Evolutionary conservation across 208 protist genomes (phyloP), one percentile per base, ranked within the genome.

Genomic region (Leishmania major): DNA sequence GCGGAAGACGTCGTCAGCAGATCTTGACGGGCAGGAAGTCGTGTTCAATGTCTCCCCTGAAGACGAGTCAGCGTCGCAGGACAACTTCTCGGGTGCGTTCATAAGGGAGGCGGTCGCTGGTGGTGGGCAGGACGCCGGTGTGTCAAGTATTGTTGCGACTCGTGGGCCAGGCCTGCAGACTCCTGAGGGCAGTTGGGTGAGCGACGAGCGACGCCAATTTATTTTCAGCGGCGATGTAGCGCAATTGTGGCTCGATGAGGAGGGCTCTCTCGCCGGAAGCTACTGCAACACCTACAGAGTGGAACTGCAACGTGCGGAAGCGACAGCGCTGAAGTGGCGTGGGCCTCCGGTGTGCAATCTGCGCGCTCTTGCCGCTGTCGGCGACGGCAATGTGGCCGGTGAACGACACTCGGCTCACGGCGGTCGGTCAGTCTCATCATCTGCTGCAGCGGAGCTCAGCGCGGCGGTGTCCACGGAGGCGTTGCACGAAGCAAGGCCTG

Each of bases 191-290:
- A 53, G 25, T 35, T 7, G 31, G 7, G 51, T 45, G 73, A 7
- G 19, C 3, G 19, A 15, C 11, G 31, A 53, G 35, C 31, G 47
- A 28, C 8, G 10, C 10, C 22, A 10, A 4, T 80, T 77, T 53
- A 28, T 77, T 49, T 84, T 76, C 53, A 84, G 81, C 57, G 81
- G 81, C 10, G 81, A 84, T 71, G 81, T 84, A 10, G 76, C 59
- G 13, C 69, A 84, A 71, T 77, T 31, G 15, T 84, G 81, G 81
- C 49, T 84, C 10, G 69, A 77, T 28, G 76, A 80, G 1, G 76
- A 84, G 59, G 81, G 81, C 28, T 37, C 2, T 31, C 1, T 10
- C 15, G 2, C 31, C 0, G 81, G 81, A 17, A 45, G 3, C 31
- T 84, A 84, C 37, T 80, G 35, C 49, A 84, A 84, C 57, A 22